Base-by-base conservation (phyloP, 1,139 yeast species). In the Protomyces lactucae-debilis region DNA sequence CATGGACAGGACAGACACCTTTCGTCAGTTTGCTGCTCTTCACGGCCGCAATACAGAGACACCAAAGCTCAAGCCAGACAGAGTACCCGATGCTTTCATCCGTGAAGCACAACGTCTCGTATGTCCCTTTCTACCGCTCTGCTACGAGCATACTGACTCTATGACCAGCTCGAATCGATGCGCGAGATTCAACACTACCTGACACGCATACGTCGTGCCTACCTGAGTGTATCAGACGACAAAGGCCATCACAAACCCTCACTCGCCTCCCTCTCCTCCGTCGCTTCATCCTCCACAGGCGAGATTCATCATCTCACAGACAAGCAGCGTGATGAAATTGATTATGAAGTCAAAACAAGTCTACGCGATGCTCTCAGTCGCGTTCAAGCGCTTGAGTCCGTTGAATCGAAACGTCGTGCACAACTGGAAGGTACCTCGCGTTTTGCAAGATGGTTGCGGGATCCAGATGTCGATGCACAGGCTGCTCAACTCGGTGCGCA, bases 241-340 rank as follows among this genome's bases (percentile, higher is more conserved):
- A 37, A 37, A 9, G 48, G 48, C 48, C 48, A 21, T 43, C 21
- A n/a, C 5, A 18, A 21, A 18, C 23, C 48, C 25, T 43, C 48
- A 10, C 48, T 43, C 18, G 48, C 48, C 14, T 39, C 43, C 18
- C n/a, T 39, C n/a, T 28, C 8, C 32, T 39, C 43, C 16, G n/a
- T 43, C 21, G 48, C 21, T 9, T 16, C 21, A 1, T 2, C 48
- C 6, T 18, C 48, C 12, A 18, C 23, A n/a, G 25, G 48, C 48
- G 65, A 51, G 32, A 48, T 59, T 5, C 52, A 35, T 36, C 57
- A 55, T 56, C 61, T 78, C 68, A 74, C 77, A 5, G 79, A 77
- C 48, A 70, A 72, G 48, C 77, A 78, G 61, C 70, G 77, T 35
- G 80, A 78, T 66, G 78, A 77, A 32, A 74, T 78, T 54, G 81